phyloP scores from a whole-genome alignment of 139 green algal species.

The Trebouxia sp. region DNA sequence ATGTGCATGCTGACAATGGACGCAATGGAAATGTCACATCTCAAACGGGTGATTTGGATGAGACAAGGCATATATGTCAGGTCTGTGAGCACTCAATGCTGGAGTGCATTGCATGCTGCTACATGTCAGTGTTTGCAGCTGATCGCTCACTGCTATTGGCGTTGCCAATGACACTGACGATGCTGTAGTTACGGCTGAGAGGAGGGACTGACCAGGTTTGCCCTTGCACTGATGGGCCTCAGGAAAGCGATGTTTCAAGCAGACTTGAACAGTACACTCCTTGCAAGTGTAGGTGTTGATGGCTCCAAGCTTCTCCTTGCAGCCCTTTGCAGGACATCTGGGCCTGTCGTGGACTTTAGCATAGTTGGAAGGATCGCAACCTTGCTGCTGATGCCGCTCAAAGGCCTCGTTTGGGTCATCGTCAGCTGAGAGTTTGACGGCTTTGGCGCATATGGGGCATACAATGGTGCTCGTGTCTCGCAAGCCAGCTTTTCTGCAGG shows the following conservation, averaged over 20 bases:
- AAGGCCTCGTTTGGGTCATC: conserved; percentile 34
- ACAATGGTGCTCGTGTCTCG: conserved; percentile 55
- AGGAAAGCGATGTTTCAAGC: conserved; percentile 68
- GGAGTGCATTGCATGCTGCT: too few relatives aligned
- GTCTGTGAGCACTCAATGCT: too few relatives aligned
- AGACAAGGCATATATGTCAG: too few relatives aligned
- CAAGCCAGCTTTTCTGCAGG: conserved; percentile 43
- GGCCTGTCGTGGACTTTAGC: conserved; percentile 64
- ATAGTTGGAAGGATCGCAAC: conserved; percentile 79
- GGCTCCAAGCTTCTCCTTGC: conserved; percentile 69
- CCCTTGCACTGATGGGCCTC: conserved; percentile 65
- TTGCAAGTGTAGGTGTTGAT: conserved; percentile 76
- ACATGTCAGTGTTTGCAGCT: too few relatives aligned
- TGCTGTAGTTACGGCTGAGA: too few relatives aligned
- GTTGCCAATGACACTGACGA: too few relatives aligned
- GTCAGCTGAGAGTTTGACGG: conserved; percentile 27
- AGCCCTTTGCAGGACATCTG: conserved; percentile 62
- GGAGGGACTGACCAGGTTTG: not conserved
- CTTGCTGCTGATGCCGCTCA: conserved; percentile 33
- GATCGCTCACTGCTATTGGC: too few relatives aligned
- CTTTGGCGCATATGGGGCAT: conserved; percentile 75
- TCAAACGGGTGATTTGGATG: too few relatives aligned
- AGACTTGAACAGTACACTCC: conserved; percentile 51
- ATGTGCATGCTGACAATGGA: too few relatives aligned
- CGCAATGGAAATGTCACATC: too few relatives aligned